Base-by-base conservation (phyloP, 495 filamentous ascomycete species). In the Lophiotrema nucula region DNA sequence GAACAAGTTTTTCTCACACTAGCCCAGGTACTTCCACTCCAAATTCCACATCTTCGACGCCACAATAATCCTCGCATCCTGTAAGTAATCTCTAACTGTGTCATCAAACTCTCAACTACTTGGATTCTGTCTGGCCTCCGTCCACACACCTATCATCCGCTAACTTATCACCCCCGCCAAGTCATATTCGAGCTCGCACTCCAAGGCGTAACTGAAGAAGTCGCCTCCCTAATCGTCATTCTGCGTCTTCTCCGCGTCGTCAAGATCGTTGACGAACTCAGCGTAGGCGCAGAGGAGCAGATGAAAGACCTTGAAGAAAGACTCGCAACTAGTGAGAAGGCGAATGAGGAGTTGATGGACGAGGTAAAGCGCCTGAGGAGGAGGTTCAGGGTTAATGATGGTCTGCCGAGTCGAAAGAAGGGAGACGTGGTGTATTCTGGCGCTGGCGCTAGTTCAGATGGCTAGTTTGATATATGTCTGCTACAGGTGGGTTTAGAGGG, bases 171-270 rank as follows among this genome's bases (percentile, higher is more conserved):
- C n/a, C n/a, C n/a, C n/a, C n/a, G n/a, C n/a, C n/a, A n/a, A n/a
- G n/a, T 43, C 19, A 18, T 21, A 8, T 37, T 51, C 31, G 47
- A 51, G 18, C 57, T 87, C 23, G 49, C 79, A 0, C 72, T 83
- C 38, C 78, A 76, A 47, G 83, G 83, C 44, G 68, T 81, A 2
- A 68, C 78, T 3, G 80, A 83, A 67, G 80, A 87, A 67, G 76
- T 86, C 4, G 83, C 78, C 3, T 83, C 81, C 2, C 72, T 88
- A 1, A 76, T 88, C 26, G 76, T 88, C 42, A 72, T 85, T 2
- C 68, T 88, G 47, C 77, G 85, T 48, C 72, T 89, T 1, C 86
- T 84, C 82, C 77, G 86, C 23, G 77, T 89, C 28, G 80, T 87
- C 62, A 84, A 87, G 72, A 85, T 87, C 47, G 74, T 83, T 15